These are phyloP conservation scores for Thinopyrum elongatum DNA, from an alignment of 176 grass and related monocot genomes.

Conservation along the genomic window DNA sequence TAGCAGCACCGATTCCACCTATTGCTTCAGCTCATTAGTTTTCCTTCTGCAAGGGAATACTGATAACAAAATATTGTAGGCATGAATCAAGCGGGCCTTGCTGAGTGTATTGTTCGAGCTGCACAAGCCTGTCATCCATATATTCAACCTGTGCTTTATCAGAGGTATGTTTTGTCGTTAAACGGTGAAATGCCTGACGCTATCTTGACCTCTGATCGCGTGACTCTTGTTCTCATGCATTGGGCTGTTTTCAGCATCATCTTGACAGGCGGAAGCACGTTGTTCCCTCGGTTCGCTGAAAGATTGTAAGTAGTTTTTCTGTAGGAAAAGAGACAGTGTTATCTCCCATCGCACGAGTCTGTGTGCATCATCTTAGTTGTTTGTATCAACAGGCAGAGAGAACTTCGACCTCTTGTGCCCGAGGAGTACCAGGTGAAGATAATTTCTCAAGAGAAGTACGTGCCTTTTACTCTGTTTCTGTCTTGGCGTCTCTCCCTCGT, in stretches of 20 bases:
- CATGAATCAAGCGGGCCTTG: conserved; percentile 97
- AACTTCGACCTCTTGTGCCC: conserved; percentile 81
- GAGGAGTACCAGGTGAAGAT: conserved; percentile 80
- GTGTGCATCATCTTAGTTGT: not conserved
- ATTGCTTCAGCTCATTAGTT: not conserved
- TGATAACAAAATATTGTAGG: conserved; percentile 36
- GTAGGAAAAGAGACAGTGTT: not conserved
- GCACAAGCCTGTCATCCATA: conserved; percentile 76
- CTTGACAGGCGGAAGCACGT: conserved; percentile 83
- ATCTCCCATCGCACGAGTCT: not conserved
- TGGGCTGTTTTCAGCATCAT: conserved; percentile 81
- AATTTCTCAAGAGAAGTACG: conserved; percentile 80
- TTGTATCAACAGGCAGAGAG: conserved; percentile 58
- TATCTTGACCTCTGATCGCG: conserved; percentile 5
- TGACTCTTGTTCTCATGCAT: not conserved
- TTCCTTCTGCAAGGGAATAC: not conserved
- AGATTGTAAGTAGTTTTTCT: conserved; percentile 65
- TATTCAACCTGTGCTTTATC: conserved; percentile 80
- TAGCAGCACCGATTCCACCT: not conserved
- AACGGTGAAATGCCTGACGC: not conserved
- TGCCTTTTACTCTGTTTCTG: not conserved
- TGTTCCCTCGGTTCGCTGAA: conserved; percentile 78
- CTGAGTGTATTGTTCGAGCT: conserved; percentile 88
- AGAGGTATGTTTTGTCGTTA: conserved; percentile 51
- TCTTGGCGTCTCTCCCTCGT: not conserved